Conservation (phyloP, 768 basidiomycete species). For the Coprinopsis sp. region DNA sequence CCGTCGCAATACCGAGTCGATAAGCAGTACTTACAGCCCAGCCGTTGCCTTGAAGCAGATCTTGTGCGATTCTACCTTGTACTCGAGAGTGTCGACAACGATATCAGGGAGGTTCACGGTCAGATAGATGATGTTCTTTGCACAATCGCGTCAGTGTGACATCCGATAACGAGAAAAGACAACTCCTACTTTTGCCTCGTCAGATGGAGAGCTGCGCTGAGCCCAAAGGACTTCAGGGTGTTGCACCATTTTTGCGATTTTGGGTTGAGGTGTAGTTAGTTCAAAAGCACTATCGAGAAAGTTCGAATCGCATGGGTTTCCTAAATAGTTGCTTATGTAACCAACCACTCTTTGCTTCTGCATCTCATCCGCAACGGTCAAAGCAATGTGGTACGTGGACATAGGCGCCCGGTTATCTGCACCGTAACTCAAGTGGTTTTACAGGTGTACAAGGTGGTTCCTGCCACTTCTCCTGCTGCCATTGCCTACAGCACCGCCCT, state of each 20-base stretch:
- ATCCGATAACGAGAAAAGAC: conserved; percentile 8
- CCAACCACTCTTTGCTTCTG: neutral
- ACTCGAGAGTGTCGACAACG: conserved; percentile 50
- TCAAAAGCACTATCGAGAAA: conserved; percentile 46
- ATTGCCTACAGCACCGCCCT: conserved; percentile 75
- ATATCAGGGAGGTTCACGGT: conserved; percentile 84
- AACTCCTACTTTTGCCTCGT: conserved; percentile 58
- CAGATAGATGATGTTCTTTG: conserved; percentile 82
- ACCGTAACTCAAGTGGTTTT: conserved; percentile 46
- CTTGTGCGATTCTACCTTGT: conserved; percentile 49
- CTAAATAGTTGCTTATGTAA: neutral
- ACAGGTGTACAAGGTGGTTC: conserved; percentile 85
- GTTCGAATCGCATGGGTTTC: conserved; percentile 19
- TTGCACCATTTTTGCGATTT: conserved; percentile 33
- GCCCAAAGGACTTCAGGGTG: conserved; percentile 96
- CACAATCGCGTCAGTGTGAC: conserved; percentile 17
- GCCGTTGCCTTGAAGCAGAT: conserved; percentile 64
- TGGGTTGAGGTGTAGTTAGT: conserved; percentile 9
- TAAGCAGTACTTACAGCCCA: conserved; percentile 47
- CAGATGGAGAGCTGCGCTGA: conserved; percentile 72
- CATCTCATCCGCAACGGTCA: too few relatives aligned
- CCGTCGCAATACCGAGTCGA: neutral
- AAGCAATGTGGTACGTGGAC: neutral
- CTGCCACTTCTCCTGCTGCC: conserved; percentile 73
- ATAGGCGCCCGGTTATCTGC: conserved; percentile 1